Conservation (phyloP, 2,329 filamentous ascomycete species). For the Apiospora malaysiana region DNA sequence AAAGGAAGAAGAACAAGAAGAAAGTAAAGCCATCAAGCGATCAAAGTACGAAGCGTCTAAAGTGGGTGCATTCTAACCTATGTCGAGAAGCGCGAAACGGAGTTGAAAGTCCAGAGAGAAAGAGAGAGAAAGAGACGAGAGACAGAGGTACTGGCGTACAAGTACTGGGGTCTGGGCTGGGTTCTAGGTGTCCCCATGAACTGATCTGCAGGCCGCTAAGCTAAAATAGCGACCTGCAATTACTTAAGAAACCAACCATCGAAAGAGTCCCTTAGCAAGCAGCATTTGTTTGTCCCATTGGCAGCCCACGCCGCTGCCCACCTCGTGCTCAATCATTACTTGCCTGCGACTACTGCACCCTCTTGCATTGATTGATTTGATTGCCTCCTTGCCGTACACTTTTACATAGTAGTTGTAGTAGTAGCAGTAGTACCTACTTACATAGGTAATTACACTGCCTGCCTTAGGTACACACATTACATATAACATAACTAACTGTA, state of each 20-base stretch:
- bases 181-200: constrained; percentile 18
- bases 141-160: not conserved
- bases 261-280: not conserved
- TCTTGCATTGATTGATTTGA: not conserved
- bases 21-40: too few species aligned
- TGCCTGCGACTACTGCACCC: constrained; percentile 4
- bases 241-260: constrained; percentile 18
- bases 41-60: too few species aligned
- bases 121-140: too few species aligned
- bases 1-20: too few species aligned
- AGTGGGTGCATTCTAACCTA: not conserved
- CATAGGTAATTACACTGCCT: too few species aligned
- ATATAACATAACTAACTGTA: too few species aligned
- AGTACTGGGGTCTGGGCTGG: not conserved
- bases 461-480: not conserved
- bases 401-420: not conserved
- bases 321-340: not conserved
- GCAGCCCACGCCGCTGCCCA: not conserved
- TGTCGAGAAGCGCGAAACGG: not conserved
- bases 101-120: not conserved
- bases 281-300: not conserved
- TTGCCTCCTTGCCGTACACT: too few species aligned
- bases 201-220: constrained; percentile 18
- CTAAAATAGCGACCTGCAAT: constrained; percentile 19
- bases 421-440: too few species aligned